These are phyloP conservation scores for Penicillium glabrum DNA, from an alignment of 2,329 filamentous ascomycete species.

Conservation along the genomic window DNA sequence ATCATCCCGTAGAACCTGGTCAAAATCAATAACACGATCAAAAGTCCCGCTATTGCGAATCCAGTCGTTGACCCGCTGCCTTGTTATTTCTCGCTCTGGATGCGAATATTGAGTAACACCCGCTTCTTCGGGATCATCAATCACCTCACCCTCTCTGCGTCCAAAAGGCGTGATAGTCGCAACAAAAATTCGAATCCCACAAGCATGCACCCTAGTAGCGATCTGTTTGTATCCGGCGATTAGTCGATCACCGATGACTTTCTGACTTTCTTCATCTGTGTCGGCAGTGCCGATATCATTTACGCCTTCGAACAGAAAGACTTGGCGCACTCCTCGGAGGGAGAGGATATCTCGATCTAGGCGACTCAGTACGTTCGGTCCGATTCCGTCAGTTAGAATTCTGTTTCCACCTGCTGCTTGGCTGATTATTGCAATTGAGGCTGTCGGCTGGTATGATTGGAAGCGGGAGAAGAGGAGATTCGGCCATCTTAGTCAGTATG, in stretches of 20 bases:
- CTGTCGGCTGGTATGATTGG: slow-evolving; percentile 47
- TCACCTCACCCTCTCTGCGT: slow-evolving; percentile 32
- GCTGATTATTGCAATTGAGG: slow-evolving; percentile 59
- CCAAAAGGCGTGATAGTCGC: slow-evolving; percentile 68
- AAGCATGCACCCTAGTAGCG: slow-evolving; percentile 53
- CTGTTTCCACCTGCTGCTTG: slow-evolving; percentile 70
- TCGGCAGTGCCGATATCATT: slow-evolving; percentile 64
- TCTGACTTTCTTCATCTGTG: slow-evolving; percentile 47
- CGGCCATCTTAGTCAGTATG: slow-evolving; percentile 49
- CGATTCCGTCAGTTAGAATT: slow-evolving; percentile 61
- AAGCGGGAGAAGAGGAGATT: slow-evolving; percentile 56
- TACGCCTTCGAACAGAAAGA: slow-evolving; percentile 67
- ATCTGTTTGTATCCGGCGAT: slow-evolving; percentile 62
- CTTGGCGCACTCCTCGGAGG: slow-evolving; percentile 59
- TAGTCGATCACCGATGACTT: slow-evolving; percentile 50
- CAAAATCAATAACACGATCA: slow-evolving; percentile 64
- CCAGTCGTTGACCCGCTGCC: slow-evolving; percentile 61
- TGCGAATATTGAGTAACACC: slow-evolving; percentile 47
- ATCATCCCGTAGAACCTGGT: slow-evolving; percentile 55
- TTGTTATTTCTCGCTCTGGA: slow-evolving; percentile 55
- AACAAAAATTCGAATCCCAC: slow-evolving; percentile 58
- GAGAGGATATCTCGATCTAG: slow-evolving; percentile 65
- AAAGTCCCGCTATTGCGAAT: slow-evolving; percentile 59
- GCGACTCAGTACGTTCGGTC: slow-evolving; percentile 60
- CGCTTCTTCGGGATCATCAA: slow-evolving; percentile 37